These are phyloP conservation scores for Isabelozyma heimii DNA, from an alignment of 805 yeast species.

Conservation along the genomic window DNA sequence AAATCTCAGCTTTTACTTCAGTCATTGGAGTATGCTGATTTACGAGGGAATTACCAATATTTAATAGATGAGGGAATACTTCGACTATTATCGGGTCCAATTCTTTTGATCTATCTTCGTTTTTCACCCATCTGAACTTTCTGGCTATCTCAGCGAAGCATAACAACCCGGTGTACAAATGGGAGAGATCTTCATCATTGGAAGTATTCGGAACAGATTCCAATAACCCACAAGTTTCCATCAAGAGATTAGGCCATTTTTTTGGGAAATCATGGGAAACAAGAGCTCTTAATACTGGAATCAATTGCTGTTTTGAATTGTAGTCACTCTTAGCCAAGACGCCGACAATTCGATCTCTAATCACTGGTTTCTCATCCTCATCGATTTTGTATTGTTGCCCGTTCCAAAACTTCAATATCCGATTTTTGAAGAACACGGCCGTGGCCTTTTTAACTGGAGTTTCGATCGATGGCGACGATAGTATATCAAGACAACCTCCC, in stretches of 20 bases:
- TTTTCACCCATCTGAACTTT: slow-evolving; percentile 68
- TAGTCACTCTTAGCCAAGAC: slow-evolving; percentile 47
- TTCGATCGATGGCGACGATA: slow-evolving; percentile 20
- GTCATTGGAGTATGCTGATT: slow-evolving; percentile 14
- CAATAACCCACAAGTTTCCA: slow-evolving; percentile 29
- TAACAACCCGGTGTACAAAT: slow-evolving; percentile 62
- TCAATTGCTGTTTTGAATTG: slow-evolving; percentile 36
- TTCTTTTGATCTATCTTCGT: slow-evolving; percentile 37
- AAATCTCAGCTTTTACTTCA: slow-evolving; percentile 61
- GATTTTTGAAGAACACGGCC: slow-evolving; percentile 80
- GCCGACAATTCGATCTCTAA: slow-evolving; percentile 65
- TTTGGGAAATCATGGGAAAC: slow-evolving; percentile 31
- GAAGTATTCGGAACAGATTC: slow-evolving; percentile 18
- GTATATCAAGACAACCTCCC: slow-evolving; percentile 78
- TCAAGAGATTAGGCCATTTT: slow-evolving; percentile 36
- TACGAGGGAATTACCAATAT: slow-evolving; percentile 58
- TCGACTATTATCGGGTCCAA: slow-evolving; percentile 46
- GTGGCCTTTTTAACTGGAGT: slow-evolving; percentile 62
- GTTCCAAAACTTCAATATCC: slow-evolving; percentile 65
- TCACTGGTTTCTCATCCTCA: slow-evolving; percentile 68
- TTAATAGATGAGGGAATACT: slow-evolving; percentile 64
- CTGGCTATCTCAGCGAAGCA: slow-evolving; percentile 69
- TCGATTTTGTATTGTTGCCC: slow-evolving; percentile 37
- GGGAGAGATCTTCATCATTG: slow-evolving; percentile 16
- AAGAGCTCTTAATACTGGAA: slow-evolving; percentile 33